Conservation (phyloP, 352 stramenopile genomes). For the Phytophthora macrochlamydospora region DNA sequence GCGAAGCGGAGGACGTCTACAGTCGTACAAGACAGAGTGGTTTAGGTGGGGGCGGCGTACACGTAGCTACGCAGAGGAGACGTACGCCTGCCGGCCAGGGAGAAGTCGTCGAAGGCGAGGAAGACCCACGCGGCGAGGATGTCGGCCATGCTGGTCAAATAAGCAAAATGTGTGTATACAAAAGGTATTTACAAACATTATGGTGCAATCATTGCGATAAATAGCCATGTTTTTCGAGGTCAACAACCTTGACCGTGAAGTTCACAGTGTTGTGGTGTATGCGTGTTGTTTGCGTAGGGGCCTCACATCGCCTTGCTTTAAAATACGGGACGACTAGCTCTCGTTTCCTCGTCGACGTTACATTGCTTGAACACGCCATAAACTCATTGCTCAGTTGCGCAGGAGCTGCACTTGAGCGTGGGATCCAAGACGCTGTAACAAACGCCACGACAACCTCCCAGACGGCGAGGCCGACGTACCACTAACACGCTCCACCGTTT, state of each 20-base stretch:
- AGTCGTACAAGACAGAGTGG: background rate
- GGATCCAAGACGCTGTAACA: no score
- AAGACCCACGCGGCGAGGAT: conserved; percentile 40
- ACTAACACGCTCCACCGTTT: no score
- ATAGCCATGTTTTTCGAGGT: no score
- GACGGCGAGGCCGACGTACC: no score
- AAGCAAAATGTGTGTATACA: background rate
- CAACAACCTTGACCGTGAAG: no score
- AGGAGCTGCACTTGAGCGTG: background rate
- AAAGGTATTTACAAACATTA: background rate
- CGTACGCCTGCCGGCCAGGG: conserved; percentile 61
- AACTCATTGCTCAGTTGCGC: background rate
- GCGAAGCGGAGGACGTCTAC: conserved; percentile 47
- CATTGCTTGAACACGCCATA: background rate
- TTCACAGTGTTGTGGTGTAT: background rate
- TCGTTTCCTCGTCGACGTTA: background rate
- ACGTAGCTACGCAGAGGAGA: background rate
- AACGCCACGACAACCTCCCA: no score
- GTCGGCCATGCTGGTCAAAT: background rate
- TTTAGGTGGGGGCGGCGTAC: background rate
- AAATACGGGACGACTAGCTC: background rate
- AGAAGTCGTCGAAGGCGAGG: conserved; percentile 78
- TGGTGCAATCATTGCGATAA: no score
- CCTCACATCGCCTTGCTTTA: background rate
- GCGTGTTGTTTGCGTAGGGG: background rate